Conservation (phyloP, 805 yeast genomes). For the Starmerella potacharoeniae region DNA sequence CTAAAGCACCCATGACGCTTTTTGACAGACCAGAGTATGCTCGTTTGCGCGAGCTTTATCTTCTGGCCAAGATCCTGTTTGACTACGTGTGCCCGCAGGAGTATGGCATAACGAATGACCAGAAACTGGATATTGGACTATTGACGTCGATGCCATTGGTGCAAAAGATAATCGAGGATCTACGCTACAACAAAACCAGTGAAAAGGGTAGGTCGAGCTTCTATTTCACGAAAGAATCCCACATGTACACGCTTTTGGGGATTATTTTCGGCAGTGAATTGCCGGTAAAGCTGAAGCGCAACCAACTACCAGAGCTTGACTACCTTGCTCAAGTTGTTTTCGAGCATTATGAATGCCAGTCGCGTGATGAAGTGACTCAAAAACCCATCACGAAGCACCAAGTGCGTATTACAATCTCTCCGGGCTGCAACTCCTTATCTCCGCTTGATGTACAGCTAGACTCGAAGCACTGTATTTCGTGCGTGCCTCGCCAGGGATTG, state of each 20-base stretch:
- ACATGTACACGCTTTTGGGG: conserved; percentile 84
- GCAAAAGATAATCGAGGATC: conserved; percentile 70
- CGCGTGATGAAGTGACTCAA: conserved; percentile 41
- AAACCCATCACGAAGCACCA: conserved; percentile 62
- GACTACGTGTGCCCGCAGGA: conserved; percentile 98
- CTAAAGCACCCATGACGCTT: conserved; percentile 29
- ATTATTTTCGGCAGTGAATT: conserved; percentile 83
- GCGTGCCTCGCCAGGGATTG: conserved; percentile 80
- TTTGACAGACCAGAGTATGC: conserved; percentile 75
- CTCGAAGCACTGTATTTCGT: conserved; percentile 90
- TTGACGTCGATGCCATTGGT: conserved; percentile 90
- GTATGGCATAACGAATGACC: conserved; percentile 91
- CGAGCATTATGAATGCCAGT: conserved; percentile 72
- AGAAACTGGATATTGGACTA: conserved; percentile 89
- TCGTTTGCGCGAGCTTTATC: conserved; percentile 73
- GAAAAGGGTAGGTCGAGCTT: conserved; percentile 80
- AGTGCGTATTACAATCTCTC: conserved; percentile 80
- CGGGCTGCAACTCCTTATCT: conserved; percentile 97
- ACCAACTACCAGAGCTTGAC: conserved; percentile 92
- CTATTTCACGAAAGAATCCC: conserved; percentile 94
- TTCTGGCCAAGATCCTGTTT: conserved; percentile 82
- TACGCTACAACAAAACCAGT: conserved; percentile 63
- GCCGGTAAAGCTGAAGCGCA: conserved; percentile 91
- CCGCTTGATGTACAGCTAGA: conserved; percentile 95
- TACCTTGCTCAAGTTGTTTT: conserved; percentile 88